Evolutionary conservation across 495 filamentous ascomycete species (phyloP).

Genomic region (Penicillium salamii): DNA sequence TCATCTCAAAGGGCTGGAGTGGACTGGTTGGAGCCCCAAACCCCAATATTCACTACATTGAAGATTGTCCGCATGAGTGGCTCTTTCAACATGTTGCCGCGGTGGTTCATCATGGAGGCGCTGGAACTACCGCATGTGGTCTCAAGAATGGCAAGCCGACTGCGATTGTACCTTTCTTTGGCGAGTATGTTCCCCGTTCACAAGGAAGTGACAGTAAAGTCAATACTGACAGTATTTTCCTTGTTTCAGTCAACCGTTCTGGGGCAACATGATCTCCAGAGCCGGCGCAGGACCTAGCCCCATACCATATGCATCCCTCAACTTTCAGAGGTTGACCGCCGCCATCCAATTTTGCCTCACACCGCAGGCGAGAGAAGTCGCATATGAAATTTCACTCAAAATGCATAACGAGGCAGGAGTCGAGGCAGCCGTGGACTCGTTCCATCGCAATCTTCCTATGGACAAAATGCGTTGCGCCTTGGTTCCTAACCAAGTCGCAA

Average conservation of each 20-base stretch:
- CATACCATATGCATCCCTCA: background rate
- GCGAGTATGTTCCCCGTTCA: conserved; percentile 38
- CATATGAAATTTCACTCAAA: conserved; percentile 54
- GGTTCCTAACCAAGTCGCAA: conserved; percentile 62
- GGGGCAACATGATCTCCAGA: background rate
- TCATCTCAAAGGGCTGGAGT: conserved; percentile 65
- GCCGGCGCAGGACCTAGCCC: background rate
- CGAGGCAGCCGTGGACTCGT: conserved; percentile 65
- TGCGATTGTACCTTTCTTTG: conserved; percentile 60
- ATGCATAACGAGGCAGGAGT: conserved; percentile 73
- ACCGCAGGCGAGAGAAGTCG: conserved; percentile 54
- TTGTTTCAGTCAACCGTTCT: background rate
- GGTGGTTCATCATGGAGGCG: conserved; percentile 61
- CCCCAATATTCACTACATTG: conserved; percentile 53
- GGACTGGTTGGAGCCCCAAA: conserved; percentile 50
- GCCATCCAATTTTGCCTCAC: conserved; percentile 33
- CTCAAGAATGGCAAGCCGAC: conserved; percentile 52
- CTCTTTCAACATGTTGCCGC: conserved; percentile 58
- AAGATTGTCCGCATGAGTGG: conserved; percentile 64
- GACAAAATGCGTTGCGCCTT: conserved; percentile 70
- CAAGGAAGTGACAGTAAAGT: no score
- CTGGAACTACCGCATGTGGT: conserved; percentile 59
- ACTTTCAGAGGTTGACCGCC: background rate
- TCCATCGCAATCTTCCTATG: conserved; percentile 64
- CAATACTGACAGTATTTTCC: no score